These are phyloP conservation scores for Ensete ventricosum DNA, from an alignment of 176 grass and related monocot genomes.

Conservation along the genomic window DNA sequence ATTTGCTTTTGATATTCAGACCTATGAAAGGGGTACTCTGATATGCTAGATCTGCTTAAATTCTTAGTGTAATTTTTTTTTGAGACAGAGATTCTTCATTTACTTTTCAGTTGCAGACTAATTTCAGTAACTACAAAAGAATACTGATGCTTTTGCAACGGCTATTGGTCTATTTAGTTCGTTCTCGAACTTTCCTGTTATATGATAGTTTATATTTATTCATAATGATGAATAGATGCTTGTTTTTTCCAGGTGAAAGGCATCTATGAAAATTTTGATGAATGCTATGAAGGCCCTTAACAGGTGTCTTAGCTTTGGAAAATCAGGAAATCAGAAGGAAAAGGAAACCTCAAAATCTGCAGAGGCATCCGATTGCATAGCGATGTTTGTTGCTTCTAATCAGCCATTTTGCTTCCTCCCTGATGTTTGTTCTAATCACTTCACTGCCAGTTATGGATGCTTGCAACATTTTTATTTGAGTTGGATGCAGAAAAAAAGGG, in stretches of 20 bases:
- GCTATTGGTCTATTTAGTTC: too few relatives aligned
- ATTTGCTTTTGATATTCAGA: too few relatives aligned
- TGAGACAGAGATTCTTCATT: background rate
- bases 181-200: too few relatives aligned
- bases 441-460: background rate
- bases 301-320: slow-evolving; percentile 43
- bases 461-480: too few relatives aligned
- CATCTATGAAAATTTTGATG: background rate
- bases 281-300: slow-evolving; percentile 37
- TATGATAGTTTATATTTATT: background rate
- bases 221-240: background rate
- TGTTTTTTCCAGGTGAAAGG: background rate
- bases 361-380: slow-evolving; percentile 32
- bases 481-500: too few relatives aligned
- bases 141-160: too few relatives aligned
- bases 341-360: slow-evolving; percentile 24
- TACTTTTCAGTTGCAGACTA: too few relatives aligned
- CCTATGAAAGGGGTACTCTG: too few relatives aligned
- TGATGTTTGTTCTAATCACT: background rate
- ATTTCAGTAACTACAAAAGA: too few relatives aligned
- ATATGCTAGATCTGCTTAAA: too few relatives aligned
- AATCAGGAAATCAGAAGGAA: slow-evolving; percentile 45
- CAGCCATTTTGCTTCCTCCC: background rate
- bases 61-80: too few relatives aligned
- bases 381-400: background rate